A percentile compares a stretch with the other conserved stretches of the same genome.
Evolutionary conservation across 2,329 filamentous ascomycete genomes (phyloP).

Genomic region (Verticillium klebahnii): DNA sequence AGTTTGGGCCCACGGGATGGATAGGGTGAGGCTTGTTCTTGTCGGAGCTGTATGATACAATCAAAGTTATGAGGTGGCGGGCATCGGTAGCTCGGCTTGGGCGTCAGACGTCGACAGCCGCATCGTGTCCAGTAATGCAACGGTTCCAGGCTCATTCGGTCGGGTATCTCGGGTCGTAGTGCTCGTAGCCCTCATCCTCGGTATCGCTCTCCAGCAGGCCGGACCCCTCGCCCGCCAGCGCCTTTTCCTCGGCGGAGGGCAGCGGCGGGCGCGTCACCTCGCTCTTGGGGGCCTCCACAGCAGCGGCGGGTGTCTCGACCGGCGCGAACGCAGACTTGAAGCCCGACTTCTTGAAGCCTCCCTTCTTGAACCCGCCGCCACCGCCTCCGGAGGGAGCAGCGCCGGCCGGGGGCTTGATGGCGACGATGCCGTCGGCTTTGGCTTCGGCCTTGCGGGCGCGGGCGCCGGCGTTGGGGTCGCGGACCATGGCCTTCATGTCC

Average conservation of each 20-base stretch:
- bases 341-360: constrained; percentile 75
- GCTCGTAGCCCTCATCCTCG: constrained; percentile 67
- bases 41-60: no score
- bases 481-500: constrained; percentile 81
- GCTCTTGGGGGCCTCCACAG: constrained; percentile 19
- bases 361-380: constrained; percentile 56
- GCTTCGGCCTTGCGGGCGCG: constrained; percentile 67
- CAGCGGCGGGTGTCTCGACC: constrained; percentile 30
- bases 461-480: constrained; percentile 61
- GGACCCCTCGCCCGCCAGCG: not conserved
- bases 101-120: not conserved
- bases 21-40: not conserved
- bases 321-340: constrained; percentile 73
- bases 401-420: constrained; percentile 51
- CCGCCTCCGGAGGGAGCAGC: constrained; percentile 10
- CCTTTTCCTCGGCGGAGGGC: not conserved
- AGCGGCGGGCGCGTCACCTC: not conserved
- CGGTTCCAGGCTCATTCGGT: constrained; percentile 44
- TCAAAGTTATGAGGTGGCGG: not conserved
- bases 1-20: constrained; percentile 23
- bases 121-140: not conserved
- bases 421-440: constrained; percentile 64
- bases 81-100: not conserved
- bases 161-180: constrained; percentile 58
- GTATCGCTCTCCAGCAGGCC: constrained; percentile 52